These are phyloP conservation scores for Blastobotrys attinorum DNA, from an alignment of 805 yeast species.

Conservation along the genomic window DNA sequence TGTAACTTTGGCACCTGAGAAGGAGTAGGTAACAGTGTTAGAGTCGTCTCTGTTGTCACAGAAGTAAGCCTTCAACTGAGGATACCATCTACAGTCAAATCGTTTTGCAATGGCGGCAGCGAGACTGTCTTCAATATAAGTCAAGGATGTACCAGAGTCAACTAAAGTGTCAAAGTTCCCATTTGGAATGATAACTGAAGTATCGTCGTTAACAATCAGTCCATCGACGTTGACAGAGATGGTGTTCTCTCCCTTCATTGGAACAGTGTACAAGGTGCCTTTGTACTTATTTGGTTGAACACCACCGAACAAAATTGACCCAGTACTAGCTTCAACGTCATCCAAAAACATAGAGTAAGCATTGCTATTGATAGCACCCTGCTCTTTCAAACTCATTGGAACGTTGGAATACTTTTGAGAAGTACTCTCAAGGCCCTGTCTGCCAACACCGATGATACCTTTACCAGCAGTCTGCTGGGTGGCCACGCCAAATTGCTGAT, in stretches of 20 bases:
- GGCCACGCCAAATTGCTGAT: slow-evolving; percentile 63
- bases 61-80: slow-evolving; percentile 1
- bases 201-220: slow-evolving; percentile 26
- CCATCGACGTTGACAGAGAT: slow-evolving; percentile 15
- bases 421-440: slow-evolving; percentile 10
- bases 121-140: slow-evolving; percentile 36
- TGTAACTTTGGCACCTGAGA: slow-evolving; percentile 20
- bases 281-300: slow-evolving; percentile 13
- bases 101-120: slow-evolving; percentile 1
- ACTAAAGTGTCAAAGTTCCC: slow-evolving; percentile 20
- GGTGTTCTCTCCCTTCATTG: slow-evolving; percentile 30
- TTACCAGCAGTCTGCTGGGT: slow-evolving; percentile 25
- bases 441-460: slow-evolving; percentile 24
- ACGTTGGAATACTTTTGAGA: slow-evolving; percentile 42
- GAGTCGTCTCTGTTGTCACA: background rate
- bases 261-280: slow-evolving; percentile 22
- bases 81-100: slow-evolving; percentile 2
- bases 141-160: slow-evolving; percentile 47
- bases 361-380: slow-evolving; percentile 32
- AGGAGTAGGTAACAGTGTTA: slow-evolving; percentile 13
- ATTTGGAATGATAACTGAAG: background rate
- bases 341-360: slow-evolving; percentile 39
- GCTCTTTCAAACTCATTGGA: slow-evolving; percentile 44
- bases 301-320: slow-evolving; percentile 12
- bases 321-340: slow-evolving; percentile 18